A percentile compares a stretch with the other conserved stretches of the same genome.
phyloP scores from a whole-genome alignment of 495 filamentous ascomycete species.

The Penicillium cataractarum region DNA sequence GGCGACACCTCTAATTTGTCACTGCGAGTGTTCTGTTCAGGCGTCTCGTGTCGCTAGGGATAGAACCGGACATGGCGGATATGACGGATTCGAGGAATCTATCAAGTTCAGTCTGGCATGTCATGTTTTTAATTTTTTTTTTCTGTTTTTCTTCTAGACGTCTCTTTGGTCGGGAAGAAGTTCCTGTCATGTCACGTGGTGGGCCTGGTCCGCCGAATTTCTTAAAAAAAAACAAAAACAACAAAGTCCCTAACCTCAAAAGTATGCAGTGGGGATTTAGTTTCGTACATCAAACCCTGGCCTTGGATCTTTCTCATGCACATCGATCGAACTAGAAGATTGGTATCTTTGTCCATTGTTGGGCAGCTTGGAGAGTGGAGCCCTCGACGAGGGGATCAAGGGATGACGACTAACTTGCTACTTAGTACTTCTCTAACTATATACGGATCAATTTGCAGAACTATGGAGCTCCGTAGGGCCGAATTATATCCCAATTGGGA shows the following conservation, averaged over 20 bases:
- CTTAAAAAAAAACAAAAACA: too few relatives aligned
- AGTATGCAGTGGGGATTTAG: too few relatives aligned
- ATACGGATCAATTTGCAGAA: not conserved
- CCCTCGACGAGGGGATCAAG: not conserved
- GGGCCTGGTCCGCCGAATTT: not conserved
- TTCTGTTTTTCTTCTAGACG: not conserved
- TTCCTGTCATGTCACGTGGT: constrained; percentile 6
- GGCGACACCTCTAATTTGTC: constrained; percentile 22
- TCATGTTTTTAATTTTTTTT: not conserved
- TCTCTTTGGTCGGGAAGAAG: not conserved
- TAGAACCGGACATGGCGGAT: constrained; percentile 6
- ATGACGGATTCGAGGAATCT: constrained; percentile 8
- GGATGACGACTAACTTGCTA: not conserved
- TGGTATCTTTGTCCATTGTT: not conserved
- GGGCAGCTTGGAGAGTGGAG: constrained; percentile 8
- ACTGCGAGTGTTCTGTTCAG: not conserved
- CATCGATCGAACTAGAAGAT: not conserved
- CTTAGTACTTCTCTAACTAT: not conserved
- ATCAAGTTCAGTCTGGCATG: constrained; percentile 5
- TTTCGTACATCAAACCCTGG: too few relatives aligned
- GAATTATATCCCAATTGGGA: not conserved
- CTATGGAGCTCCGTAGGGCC: not conserved
- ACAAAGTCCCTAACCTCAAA: not conserved
- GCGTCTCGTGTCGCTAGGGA: constrained; percentile 5
- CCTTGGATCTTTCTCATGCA: not conserved